These are phyloP conservation scores for Dendrobium chrysotoxum DNA, from an alignment of 106 monocot species.

Conservation along the genomic window DNA sequence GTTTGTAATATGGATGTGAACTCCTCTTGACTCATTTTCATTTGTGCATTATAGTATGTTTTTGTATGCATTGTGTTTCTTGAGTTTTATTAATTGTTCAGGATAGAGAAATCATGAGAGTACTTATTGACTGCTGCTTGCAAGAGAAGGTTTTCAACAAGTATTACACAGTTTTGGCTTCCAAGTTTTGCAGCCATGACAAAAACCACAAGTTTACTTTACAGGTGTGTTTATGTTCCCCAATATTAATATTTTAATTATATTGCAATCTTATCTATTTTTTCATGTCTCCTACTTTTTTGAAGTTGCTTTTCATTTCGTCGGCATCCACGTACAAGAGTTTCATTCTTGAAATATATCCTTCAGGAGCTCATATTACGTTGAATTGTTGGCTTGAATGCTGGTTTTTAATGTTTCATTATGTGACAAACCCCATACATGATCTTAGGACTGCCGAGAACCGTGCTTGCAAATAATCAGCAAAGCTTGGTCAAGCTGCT, in stretches of 20 bases:
- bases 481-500: background rate
- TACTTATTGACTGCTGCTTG: slow-evolving; percentile 87
- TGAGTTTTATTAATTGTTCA: slow-evolving; percentile 15
- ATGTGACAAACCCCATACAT: background rate
- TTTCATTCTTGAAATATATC: background rate
- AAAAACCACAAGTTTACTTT: slow-evolving; percentile 96
- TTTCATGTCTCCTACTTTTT: background rate
- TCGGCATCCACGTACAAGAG: background rate
- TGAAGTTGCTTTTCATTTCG: background rate
- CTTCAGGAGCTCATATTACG: background rate
- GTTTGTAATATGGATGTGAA: slow-evolving; percentile 14
- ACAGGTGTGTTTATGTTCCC: slow-evolving; percentile 37
- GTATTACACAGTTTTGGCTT: slow-evolving; percentile 80
- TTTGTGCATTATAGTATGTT: slow-evolving; percentile 5
- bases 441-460: background rate
- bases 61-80: background rate
- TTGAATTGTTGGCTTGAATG: slow-evolving; percentile 5
- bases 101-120: slow-evolving; percentile 96
- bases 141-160: slow-evolving; percentile 93
- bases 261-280: background rate
- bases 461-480: background rate
- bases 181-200: slow-evolving; percentile 87
- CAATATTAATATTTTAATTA: background rate
- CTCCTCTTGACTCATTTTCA: background rate
- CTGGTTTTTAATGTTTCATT: background rate